Conservation (phyloP, 345 rosid genomes). For the Adansonia digitata region DNA sequence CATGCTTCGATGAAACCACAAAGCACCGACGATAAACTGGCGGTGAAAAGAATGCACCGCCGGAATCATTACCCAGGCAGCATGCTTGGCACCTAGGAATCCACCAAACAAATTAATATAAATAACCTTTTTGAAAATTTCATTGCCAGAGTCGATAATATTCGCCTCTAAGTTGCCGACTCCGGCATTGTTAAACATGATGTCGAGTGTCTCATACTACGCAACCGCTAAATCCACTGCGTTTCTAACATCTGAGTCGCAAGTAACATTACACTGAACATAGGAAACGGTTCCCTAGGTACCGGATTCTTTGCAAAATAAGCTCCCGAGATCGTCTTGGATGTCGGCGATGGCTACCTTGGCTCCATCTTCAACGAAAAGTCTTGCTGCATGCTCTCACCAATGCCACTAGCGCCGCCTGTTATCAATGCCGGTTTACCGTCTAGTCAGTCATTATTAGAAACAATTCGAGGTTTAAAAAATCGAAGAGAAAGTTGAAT, state of each 20-base stretch:
- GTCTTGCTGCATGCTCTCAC: neutral
- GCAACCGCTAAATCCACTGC: neutral
- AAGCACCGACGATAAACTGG: neutral
- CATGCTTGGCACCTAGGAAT: neutral
- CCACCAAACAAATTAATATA: neutral
- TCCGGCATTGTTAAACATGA: neutral
- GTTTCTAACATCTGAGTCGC: neutral
- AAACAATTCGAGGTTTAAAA: no score
- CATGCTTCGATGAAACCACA: neutral
- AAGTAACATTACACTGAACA: neutral
- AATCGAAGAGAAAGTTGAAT: no score
- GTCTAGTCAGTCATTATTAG: no score
- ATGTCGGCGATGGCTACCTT: neutral
- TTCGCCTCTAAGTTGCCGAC: neutral
- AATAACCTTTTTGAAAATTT: neutral
- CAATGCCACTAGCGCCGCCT: neutral
- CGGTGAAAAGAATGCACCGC: neutral
- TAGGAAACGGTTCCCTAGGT: neutral
- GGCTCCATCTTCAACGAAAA: neutral
- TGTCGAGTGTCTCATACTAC: neutral
- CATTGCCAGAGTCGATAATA: neutral
- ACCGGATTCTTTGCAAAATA: neutral
- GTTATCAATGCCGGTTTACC: neutral
- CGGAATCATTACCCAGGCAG: neutral
- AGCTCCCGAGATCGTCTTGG: neutral